Conservation (phyloP, 2,329 filamentous ascomycete genomes). For the Aspergillus novofumigatus region DNA sequence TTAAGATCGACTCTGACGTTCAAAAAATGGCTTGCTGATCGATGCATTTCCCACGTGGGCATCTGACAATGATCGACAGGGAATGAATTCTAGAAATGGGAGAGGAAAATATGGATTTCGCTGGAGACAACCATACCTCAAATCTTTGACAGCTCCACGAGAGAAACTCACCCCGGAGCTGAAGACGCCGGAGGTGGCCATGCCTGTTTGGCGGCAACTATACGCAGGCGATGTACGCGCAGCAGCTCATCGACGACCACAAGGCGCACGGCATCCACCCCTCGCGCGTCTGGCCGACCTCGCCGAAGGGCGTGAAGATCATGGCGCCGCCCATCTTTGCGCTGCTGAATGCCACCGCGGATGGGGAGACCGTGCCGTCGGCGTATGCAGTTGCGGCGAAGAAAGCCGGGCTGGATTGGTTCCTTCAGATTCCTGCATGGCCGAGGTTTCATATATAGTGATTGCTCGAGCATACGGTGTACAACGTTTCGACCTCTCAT, state of each 20-base stretch:
- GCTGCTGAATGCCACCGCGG: constrained; percentile 13
- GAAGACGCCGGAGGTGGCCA: constrained; percentile 13
- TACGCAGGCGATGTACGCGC: constrained; percentile 16
- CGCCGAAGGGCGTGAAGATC: constrained; percentile 13
- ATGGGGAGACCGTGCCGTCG: constrained; percentile 16
- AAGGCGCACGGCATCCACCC: constrained; percentile 13
- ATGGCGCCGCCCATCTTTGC: constrained; percentile 17
- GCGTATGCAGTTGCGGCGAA: constrained; percentile 13
- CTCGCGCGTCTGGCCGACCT: constrained; percentile 16
- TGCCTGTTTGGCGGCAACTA: constrained; percentile 17
- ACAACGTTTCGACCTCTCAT: no score
- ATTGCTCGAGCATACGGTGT: no score
- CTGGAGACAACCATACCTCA: not conserved
- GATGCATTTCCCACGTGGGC: not conserved
- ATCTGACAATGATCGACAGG: not conserved
- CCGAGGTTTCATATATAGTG: no score
- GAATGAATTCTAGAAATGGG: no score
- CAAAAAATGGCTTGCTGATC: not conserved
- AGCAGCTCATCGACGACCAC: constrained; percentile 19
- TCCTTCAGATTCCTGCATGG: no score
- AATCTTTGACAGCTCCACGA: not conserved
- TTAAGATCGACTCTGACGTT: no score
- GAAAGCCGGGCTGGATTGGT: constrained; percentile 11
- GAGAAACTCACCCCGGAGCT: constrained; percentile 6
- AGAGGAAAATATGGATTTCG: not conserved